Conservation (phyloP, 306 rosid species). For the Castanopsis chinensis region DNA sequence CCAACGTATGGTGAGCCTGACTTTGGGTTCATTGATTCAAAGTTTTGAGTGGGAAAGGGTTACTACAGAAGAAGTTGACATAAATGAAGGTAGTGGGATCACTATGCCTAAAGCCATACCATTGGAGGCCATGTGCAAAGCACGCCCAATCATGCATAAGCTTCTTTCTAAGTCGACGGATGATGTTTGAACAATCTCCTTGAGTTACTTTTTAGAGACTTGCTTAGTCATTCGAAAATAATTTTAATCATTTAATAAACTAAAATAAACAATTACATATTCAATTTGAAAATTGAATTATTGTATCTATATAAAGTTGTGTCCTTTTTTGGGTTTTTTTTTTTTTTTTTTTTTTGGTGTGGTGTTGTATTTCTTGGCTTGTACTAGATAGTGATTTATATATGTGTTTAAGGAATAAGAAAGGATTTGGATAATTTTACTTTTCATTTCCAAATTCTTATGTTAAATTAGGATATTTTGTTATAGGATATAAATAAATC, state of each 20-base stretch:
- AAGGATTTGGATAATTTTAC: background rate
- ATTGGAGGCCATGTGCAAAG: constrained; percentile 33
- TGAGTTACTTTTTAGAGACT: background rate
- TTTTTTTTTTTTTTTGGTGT: no score
- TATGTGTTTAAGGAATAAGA: background rate
- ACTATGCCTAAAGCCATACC: constrained; percentile 38
- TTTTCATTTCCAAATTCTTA: no score
- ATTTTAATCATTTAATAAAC: no score
- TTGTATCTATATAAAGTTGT: no score
- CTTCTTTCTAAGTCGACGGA: background rate
- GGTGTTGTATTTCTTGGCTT: no score
- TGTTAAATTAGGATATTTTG: no score
- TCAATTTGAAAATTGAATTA: no score
- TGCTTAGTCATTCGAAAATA: no score
- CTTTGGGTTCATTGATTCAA: constrained; percentile 37
- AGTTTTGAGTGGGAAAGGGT: constrained; percentile 43
- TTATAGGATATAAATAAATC: no score
- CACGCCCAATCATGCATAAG: constrained; percentile 11
- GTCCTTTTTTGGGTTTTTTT: no score
- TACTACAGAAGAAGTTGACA: constrained; percentile 21
- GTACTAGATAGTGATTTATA: no score
- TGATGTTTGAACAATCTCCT: background rate
- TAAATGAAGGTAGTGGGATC: constrained; percentile 33
- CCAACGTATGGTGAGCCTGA: background rate
- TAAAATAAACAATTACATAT: no score